Evolutionary conservation across 768 basidiomycete species (phyloP).

Genomic region (Cystofilobasidium macerans): DNA sequence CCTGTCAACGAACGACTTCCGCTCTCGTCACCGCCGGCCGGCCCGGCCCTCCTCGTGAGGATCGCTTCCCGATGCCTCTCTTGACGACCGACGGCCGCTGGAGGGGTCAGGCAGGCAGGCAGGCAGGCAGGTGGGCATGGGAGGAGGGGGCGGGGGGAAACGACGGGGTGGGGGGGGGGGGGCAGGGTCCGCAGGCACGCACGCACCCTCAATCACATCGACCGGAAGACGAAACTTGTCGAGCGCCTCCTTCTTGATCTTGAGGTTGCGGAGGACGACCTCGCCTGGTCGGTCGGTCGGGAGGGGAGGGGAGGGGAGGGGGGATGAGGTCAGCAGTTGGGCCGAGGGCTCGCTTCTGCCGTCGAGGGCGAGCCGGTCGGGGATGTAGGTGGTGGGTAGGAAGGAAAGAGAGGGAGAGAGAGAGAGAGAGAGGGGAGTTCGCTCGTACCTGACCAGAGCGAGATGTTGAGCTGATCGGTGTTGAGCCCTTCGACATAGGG

Average conservation of each 20-base stretch:
- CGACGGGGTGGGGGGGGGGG: background rate
- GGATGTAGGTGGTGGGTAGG: slow-evolving; percentile 10
- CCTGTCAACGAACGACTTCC: too few relatives aligned
- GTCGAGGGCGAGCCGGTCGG: too few relatives aligned
- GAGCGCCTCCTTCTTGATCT: slow-evolving; percentile 80
- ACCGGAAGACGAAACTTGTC: slow-evolving; percentile 93
- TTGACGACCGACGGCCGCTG: too few relatives aligned
- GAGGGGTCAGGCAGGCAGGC: too few relatives aligned
- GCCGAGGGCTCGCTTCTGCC: too few relatives aligned
- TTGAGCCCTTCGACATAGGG: slow-evolving; percentile 96
- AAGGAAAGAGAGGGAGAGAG: slow-evolving; percentile 18
- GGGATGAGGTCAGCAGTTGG: too few relatives aligned
- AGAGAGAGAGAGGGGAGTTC: slow-evolving; percentile 23
- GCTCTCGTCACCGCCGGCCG: too few relatives aligned
- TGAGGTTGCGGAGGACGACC: slow-evolving; percentile 54
- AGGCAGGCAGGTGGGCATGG: too few relatives aligned
- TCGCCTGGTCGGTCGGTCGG: slow-evolving; percentile 27
- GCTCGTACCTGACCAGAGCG: slow-evolving; percentile 56
- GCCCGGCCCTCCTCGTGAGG: too few relatives aligned
- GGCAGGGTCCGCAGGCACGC: background rate
- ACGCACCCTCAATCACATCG: slow-evolving; percentile 78
- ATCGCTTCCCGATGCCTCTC: too few relatives aligned
- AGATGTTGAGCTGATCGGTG: slow-evolving; percentile 86
- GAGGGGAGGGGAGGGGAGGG: background rate
- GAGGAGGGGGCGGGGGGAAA: too few relatives aligned